These are phyloP conservation scores for Solanum clarkiae DNA, from an alignment of 257 asterid genomes.

Conservation along the genomic window DNA sequence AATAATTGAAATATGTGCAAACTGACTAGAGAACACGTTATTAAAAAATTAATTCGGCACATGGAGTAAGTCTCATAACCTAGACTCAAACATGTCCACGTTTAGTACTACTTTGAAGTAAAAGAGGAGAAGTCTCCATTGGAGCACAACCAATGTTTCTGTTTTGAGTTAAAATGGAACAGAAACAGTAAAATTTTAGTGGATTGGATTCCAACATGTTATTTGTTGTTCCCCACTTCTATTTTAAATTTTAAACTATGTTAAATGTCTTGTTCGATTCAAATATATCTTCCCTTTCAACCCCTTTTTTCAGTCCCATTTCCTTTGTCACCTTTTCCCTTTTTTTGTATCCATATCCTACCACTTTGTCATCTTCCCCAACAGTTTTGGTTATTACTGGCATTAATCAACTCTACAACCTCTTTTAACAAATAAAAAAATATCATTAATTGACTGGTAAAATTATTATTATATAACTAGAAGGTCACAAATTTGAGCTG, in stretches of 20 bases:
- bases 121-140: not conserved
- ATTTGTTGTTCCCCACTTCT: not conserved
- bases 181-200: not conserved
- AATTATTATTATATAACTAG: too few species aligned
- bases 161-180: not conserved
- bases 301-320: not conserved
- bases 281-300: not conserved
- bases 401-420: not conserved
- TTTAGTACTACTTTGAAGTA: too few species aligned
- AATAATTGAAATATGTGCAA: too few species aligned
- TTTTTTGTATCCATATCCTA: not conserved
- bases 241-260: not conserved
- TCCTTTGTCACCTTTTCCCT: not conserved
- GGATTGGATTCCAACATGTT: not conserved
- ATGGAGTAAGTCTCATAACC: too few species aligned
- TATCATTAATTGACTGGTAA: not conserved
- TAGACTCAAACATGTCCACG: too few species aligned
- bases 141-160: not conserved
- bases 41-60: too few species aligned
- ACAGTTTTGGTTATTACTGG: not conserved
- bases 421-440: not conserved
- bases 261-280: not conserved
- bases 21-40: too few species aligned
- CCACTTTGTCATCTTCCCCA: not conserved
- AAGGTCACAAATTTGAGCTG: too few species aligned